Percentiles rank a stretch among this genome's conserved stretches.
phyloP scores from a whole-genome alignment of 371 early-diverging fungal species.

The Mortierella polycephala region DNA sequence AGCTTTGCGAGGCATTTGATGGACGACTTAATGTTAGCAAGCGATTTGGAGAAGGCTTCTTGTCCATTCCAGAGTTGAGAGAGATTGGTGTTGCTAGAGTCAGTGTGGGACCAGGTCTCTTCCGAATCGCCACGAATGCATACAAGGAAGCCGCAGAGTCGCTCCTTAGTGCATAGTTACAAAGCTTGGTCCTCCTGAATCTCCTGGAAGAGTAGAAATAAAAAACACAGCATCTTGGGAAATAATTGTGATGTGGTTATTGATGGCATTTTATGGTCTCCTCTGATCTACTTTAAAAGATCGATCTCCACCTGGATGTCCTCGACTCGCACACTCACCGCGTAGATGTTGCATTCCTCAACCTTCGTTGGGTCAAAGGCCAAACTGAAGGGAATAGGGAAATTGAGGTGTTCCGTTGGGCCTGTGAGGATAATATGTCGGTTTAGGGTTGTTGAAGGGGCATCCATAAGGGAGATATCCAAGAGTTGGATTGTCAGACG shows the following conservation, averaged over 20 bases:
- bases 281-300: neutral
- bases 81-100: slow-evolving; percentile 44
- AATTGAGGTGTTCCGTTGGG: neutral
- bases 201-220: too few relatives aligned
- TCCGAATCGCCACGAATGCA: slow-evolving; percentile 25
- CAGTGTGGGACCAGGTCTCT: slow-evolving; percentile 45
- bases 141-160: slow-evolving; percentile 38
- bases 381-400: slow-evolving; percentile 30
- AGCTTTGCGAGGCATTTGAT: slow-evolving; percentile 20
- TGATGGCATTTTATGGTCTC: too few relatives aligned
- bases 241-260: too few relatives aligned
- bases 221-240: too few relatives aligned
- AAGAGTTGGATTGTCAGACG: slow-evolving; percentile 20
- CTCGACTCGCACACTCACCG: slow-evolving; percentile 19
- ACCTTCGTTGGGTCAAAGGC: slow-evolving; percentile 14
- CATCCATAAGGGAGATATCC: slow-evolving; percentile 35
- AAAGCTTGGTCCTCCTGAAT: neutral
- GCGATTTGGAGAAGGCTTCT: slow-evolving; percentile 17
- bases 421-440: slow-evolving; percentile 14
- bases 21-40: slow-evolving; percentile 41
- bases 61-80: slow-evolving; percentile 30
- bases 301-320: slow-evolving; percentile 1
- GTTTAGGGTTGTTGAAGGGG: slow-evolving; percentile 20
- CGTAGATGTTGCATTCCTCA: slow-evolving; percentile 13
- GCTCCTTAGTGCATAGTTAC: neutral